Evolutionary conservation across 192 early-diverging fungal species (phyloP).

Genomic region (Chytriomyces confervae): DNA sequence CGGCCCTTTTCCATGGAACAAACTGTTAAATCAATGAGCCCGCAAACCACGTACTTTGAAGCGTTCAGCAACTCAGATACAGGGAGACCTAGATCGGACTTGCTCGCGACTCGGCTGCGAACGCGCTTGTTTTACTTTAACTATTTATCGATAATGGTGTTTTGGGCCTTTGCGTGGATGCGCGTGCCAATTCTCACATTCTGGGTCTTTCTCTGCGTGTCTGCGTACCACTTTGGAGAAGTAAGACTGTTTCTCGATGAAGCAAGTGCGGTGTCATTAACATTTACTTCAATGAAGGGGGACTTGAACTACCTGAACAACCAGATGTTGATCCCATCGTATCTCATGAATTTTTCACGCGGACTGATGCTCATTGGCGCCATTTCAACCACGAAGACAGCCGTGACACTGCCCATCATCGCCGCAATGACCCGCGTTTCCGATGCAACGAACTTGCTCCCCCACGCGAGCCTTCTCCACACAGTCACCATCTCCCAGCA

Average conservation of each 20-base stretch:
- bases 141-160: conserved; percentile 32
- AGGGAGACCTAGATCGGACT: not conserved
- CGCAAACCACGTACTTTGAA: not conserved
- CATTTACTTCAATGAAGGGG: conserved; percentile 17
- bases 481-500: conserved; percentile 16
- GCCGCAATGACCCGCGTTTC: conserved; percentile 14
- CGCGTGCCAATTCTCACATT: conserved; percentile 25
- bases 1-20: not conserved
- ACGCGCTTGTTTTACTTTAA: conserved; percentile 30
- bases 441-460: not conserved
- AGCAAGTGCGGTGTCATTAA: not conserved
- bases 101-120: not conserved
- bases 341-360: conserved; percentile 23
- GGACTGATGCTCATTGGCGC: conserved; percentile 32
- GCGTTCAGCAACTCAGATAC: not conserved
- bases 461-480: not conserved
- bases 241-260: conserved; percentile 10
- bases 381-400: conserved; percentile 10
- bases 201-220: conserved; percentile 26
- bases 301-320: conserved; percentile 27
- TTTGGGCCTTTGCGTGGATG: conserved; percentile 20
- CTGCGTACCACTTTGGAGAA: conserved; percentile 40
- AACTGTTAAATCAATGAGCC: conserved; percentile 5
- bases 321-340: conserved; percentile 1
- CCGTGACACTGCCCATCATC: conserved; percentile 36